Evolutionary conservation across 139 green algal species (phyloP).

Genomic region (Nannochloris sp.): DNA sequence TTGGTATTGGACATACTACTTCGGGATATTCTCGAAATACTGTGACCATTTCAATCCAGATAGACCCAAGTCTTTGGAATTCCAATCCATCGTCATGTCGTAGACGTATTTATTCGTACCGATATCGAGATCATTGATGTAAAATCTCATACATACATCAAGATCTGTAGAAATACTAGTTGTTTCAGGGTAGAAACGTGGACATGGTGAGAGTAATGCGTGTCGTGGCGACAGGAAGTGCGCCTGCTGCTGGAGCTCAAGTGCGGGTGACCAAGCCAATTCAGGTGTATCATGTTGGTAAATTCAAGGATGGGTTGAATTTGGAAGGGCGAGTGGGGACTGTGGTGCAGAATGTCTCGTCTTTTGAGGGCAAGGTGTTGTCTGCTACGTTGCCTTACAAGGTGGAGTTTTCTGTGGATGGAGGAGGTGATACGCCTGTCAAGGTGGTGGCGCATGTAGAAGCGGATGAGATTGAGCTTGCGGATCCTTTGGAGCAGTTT

Average conservation of each 20-base stretch:
- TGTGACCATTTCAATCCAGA: no score
- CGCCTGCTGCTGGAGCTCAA: slow-evolving; percentile 25
- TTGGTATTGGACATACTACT: no score
- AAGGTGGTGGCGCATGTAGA: slow-evolving; percentile 68
- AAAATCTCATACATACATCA: no score
- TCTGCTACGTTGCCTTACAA: slow-evolving; percentile 58
- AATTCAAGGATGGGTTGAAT: slow-evolving; percentile 42
- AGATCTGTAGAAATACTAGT: no score
- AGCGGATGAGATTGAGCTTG: slow-evolving; percentile 9
- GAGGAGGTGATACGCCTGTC: slow-evolving; percentile 23
- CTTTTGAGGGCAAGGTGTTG: slow-evolving; percentile 55
- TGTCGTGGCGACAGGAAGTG: not conserved
- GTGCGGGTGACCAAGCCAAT: slow-evolving; percentile 40
- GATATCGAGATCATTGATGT: no score
- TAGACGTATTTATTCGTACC: no score
- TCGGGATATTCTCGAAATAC: no score
- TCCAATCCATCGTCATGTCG: no score
- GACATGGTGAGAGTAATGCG: not conserved
- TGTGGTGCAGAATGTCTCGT: slow-evolving; percentile 33
- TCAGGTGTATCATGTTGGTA: slow-evolving; percentile 47
- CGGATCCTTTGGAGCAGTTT: not conserved
- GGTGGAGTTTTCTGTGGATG: slow-evolving; percentile 42
- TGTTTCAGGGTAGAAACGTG: not conserved
- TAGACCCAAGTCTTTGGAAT: no score
- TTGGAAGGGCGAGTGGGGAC: slow-evolving; percentile 58